A percentile compares a stretch with the other conserved stretches of the same genome.
Evolutionary conservation across 2,329 filamentous ascomycete genomes (phyloP).

Genomic region (Clarireedia paspali): DNA sequence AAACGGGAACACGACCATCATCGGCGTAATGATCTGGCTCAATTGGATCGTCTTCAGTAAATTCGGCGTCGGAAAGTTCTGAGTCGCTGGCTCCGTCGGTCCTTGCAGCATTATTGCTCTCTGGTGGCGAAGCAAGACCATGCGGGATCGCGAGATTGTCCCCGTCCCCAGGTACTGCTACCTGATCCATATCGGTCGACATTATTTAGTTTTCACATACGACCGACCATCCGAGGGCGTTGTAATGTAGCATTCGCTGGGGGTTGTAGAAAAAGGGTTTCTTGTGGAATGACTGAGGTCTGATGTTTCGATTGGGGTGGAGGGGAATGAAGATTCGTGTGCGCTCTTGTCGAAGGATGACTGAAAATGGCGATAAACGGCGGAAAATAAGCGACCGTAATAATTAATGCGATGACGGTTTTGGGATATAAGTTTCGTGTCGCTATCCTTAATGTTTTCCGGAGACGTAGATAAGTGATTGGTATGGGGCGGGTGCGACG

Average conservation of each 20-base stretch:
- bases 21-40: conserved; percentile 73
- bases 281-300: not conserved
- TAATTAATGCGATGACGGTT: not conserved
- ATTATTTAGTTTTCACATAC: conserved; percentile 22
- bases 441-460: not conserved
- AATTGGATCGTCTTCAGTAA: conserved; percentile 53
- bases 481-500: not conserved
- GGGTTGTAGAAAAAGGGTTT: not conserved
- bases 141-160: conserved; percentile 11
- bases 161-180: conserved; percentile 16
- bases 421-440: not conserved
- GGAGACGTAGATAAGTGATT: not conserved
- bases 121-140: conserved; percentile 52
- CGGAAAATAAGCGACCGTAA: not conserved
- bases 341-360: conserved; percentile 1
- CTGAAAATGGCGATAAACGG: not conserved
- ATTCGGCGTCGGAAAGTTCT: conserved; percentile 57
- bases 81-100: conserved; percentile 50
- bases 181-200: conserved; percentile 22
- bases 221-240: conserved; percentile 13
- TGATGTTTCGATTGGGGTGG: conserved; percentile 1
- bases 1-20: conserved; percentile 81
- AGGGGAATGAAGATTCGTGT: conserved; percentile 6
- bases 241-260: not conserved
- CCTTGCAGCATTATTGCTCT: conserved; percentile 53